Evolutionary conservation across 257 asterid genomes (phyloP).

Genomic region (Knoxia roxburghii): DNA sequence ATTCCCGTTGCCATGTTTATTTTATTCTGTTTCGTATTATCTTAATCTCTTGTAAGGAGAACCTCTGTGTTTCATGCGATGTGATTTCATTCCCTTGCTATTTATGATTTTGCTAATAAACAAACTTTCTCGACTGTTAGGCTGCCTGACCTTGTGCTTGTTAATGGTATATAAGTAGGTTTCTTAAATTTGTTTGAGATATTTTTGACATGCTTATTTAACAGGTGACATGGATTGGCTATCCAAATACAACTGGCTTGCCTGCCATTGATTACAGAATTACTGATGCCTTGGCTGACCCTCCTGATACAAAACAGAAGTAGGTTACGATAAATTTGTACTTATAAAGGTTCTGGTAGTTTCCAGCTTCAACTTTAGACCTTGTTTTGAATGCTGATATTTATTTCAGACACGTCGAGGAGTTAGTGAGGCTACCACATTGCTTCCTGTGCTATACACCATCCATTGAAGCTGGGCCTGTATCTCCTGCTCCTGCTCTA

Average conservation of each 20-base stretch:
- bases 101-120: background rate
- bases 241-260: constrained; percentile 98
- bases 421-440: constrained; percentile 74
- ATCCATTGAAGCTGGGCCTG: constrained; percentile 97
- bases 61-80: background rate
- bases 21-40: background rate
- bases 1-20: background rate
- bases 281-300: constrained; percentile 82
- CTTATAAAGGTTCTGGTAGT: too few species aligned
- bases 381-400: constrained; percentile 17
- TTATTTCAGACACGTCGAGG: constrained; percentile 87
- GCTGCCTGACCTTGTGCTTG: constrained; percentile 3
- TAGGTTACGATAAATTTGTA: constrained; percentile 27
- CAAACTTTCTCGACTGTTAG: background rate
- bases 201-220: constrained; percentile 16
- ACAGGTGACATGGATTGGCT: constrained; percentile 99
- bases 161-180: background rate
- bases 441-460: constrained; percentile 96
- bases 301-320: constrained; percentile 79
- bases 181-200: background rate
- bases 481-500: constrained; percentile 77
- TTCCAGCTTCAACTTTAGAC: constrained; percentile 2
- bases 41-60: too few species aligned
- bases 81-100: background rate
- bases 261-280: constrained; percentile 96